Evolutionary conservation across 1,139 yeast species (phyloP).

Genomic region (Taphrina populina): DNA sequence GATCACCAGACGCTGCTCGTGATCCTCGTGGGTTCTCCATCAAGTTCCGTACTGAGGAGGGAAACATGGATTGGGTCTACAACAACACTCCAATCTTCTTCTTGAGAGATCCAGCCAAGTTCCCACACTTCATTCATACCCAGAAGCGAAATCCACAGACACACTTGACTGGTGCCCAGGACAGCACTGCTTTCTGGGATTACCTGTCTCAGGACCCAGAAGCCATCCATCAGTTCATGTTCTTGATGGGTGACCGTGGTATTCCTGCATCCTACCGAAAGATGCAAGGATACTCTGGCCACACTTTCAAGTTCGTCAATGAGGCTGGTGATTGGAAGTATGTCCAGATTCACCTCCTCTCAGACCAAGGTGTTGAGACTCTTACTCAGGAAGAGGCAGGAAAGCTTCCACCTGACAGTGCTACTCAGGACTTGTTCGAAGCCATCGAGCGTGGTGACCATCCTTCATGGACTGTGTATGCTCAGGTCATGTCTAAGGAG

Average conservation of each 20-base stretch:
- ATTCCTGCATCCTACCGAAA: constrained; percentile 64
- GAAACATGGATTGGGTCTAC: constrained; percentile 82
- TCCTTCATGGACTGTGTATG: constrained; percentile 66
- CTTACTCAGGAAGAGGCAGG: constrained; percentile 59
- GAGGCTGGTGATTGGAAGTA: constrained; percentile 62
- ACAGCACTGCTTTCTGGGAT: constrained; percentile 70
- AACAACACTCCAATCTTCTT: constrained; percentile 89
- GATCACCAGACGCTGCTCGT: constrained; percentile 81
- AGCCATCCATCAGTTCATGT: constrained; percentile 61
- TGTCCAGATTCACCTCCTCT: constrained; percentile 63
- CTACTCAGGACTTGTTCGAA: constrained; percentile 58
- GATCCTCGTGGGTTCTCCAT: constrained; percentile 88
- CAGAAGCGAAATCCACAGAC: constrained; percentile 83
- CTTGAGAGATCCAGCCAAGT: constrained; percentile 80
- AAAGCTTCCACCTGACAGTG: constrained; percentile 60
- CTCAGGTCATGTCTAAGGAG: constrained; percentile 71
- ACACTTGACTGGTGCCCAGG: constrained; percentile 58
- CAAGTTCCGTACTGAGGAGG: constrained; percentile 83
- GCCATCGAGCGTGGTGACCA: constrained; percentile 59
- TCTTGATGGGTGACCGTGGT: constrained; percentile 69
- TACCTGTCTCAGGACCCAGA: constrained; percentile 64
- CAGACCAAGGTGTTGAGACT: constrained; percentile 65
- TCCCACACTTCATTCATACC: constrained; percentile 88
- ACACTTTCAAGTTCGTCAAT: constrained; percentile 66
- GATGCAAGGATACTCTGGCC: constrained; percentile 73